Evolutionary conservation across 2,329 filamentous ascomycete genomes (phyloP).

Genomic region (Aspergillus terreus): DNA sequence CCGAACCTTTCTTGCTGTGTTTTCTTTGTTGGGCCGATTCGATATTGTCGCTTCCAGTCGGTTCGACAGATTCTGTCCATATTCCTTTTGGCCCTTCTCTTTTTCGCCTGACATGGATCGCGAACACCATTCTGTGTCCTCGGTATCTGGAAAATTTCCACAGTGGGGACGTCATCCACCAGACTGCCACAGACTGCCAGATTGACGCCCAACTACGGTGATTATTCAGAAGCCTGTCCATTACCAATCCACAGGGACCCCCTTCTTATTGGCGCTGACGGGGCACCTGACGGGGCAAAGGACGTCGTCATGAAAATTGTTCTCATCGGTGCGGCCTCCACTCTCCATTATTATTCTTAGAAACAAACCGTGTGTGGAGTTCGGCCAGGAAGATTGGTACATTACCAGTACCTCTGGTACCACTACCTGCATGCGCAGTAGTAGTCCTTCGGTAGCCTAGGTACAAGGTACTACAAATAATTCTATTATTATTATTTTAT

Average conservation of each 20-base stretch:
- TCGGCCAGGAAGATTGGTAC: neutral
- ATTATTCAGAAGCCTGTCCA: too few relatives aligned
- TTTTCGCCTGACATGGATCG: neutral
- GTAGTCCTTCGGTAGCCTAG: neutral
- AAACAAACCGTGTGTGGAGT: slow-evolving; percentile 7
- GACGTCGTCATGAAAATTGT: too few relatives aligned
- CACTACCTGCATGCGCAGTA: too few relatives aligned
- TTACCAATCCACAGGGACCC: slow-evolving; percentile 1
- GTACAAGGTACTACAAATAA: neutral
- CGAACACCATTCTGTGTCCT: neutral
- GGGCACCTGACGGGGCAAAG: too few relatives aligned
- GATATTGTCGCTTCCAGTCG: neutral
- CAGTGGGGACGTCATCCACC: slow-evolving; percentile 14
- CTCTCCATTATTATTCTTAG: slow-evolving; percentile 15
- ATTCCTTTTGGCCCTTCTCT: neutral
- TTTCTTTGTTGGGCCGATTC: neutral
- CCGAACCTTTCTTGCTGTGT: neutral
- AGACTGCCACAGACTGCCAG: slow-evolving; percentile 8
- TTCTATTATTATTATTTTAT: neutral
- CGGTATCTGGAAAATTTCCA: slow-evolving; percentile 5
- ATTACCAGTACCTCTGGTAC: too few relatives aligned
- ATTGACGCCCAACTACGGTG: slow-evolving; percentile 15
- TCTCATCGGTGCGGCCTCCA: slow-evolving; percentile 10
- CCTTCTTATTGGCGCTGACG: slow-evolving; percentile 5
- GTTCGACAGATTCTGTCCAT: neutral